Evolutionary conservation across 1,284 basidiomycete genomes (phyloP).

Genomic region (Ganoderma resinaceum): DNA sequence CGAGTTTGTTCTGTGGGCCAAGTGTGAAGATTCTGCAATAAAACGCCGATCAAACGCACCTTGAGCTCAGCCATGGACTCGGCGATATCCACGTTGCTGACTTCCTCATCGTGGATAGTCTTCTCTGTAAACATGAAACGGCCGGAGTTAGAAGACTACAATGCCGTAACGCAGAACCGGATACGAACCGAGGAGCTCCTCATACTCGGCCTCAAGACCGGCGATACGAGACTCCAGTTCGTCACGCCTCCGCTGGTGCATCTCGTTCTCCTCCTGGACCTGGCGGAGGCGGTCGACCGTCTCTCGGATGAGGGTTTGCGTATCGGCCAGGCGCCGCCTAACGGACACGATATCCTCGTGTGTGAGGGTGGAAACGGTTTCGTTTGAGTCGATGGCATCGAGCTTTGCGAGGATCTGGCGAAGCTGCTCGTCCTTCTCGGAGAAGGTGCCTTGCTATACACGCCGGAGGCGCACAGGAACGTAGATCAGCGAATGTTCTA

Average conservation of each 20-base stretch:
- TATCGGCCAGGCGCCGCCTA: conserved; percentile 88
- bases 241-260: conserved; percentile 82
- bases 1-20: conserved; percentile 82
- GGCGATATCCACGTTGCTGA: conserved; percentile 78
- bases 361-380: conserved; percentile 63
- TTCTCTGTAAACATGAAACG: conserved; percentile 62
- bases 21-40: conserved; percentile 14
- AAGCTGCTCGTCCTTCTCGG: conserved; percentile 93
- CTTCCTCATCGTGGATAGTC: conserved; percentile 85
- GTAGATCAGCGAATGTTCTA: conserved; percentile 5
- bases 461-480: conserved; percentile 2
- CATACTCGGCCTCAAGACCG: conserved; percentile 91
- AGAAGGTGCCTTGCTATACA: conserved; percentile 81
- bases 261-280: conserved; percentile 92
- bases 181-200: conserved; percentile 87
- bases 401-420: conserved; percentile 85
- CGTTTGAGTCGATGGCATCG: conserved; percentile 74
- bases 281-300: conserved; percentile 90
- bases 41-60: conserved; percentile 53
- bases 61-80: conserved; percentile 91
- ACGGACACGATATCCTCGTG: conserved; percentile 83
- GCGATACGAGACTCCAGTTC: conserved; percentile 88
- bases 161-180: conserved; percentile 15
- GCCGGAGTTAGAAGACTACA: conserved; percentile 18
- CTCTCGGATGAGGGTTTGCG: conserved; percentile 86